Conservation (phyloP, 106 monocot genomes). For the Dactylorhiza incarnata region DNA sequence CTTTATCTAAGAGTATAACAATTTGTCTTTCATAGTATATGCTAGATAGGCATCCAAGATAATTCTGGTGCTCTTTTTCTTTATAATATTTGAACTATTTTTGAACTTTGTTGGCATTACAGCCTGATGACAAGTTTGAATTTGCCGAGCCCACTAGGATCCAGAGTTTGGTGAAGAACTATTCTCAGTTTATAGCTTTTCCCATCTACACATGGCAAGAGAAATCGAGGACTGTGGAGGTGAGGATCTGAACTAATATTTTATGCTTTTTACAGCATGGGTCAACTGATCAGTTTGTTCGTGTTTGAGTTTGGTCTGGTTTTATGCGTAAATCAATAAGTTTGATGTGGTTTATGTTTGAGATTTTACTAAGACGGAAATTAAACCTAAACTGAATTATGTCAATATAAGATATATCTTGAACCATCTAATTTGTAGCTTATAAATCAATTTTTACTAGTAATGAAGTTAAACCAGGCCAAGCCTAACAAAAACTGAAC, state of each 20-base stretch:
- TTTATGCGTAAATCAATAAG: background rate
- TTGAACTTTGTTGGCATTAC: constrained; percentile 4
- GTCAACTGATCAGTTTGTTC: too few relatives aligned
- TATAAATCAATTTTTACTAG: too few relatives aligned
- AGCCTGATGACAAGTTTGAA: constrained; percentile 95
- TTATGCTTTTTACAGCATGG: background rate
- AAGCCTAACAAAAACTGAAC: too few relatives aligned
- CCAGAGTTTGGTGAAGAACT: constrained; percentile 87
- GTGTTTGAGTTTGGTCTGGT: too few relatives aligned
- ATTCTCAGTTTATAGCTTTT: constrained; percentile 97
- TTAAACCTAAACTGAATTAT: too few relatives aligned
- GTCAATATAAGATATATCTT: too few relatives aligned
- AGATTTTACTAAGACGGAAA: too few relatives aligned
- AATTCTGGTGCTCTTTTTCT: background rate
- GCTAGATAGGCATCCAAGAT: background rate
- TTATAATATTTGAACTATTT: background rate
- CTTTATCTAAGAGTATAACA: constrained; percentile 61
- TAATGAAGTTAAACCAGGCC: too few relatives aligned
- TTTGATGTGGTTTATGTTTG: background rate
- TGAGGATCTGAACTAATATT: constrained; percentile 7
- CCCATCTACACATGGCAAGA: constrained; percentile 97
- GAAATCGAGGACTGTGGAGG: constrained; percentile 94
- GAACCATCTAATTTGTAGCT: too few relatives aligned
- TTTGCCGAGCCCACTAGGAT: constrained; percentile 79
- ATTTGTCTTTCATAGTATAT: background rate